Conservation (phyloP, 345 rosid species). For the Gossypium longicalyx region DNA sequence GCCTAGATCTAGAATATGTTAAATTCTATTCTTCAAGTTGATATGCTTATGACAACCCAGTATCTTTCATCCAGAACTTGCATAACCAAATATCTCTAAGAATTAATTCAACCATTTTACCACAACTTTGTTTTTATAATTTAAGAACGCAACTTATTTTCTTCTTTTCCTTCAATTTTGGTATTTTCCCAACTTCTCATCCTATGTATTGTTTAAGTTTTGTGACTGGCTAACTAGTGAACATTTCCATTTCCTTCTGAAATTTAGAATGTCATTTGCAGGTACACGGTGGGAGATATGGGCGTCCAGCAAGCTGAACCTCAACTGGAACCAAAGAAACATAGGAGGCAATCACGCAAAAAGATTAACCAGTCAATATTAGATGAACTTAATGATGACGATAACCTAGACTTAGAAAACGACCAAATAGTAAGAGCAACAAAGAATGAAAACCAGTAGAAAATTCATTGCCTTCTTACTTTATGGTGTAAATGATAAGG, state of each 20-base stretch:
- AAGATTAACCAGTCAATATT: conserved; percentile 60
- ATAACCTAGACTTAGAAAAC: conserved; percentile 37
- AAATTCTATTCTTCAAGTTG: not conserved
- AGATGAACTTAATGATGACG: conserved; percentile 52
- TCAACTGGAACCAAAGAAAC: conserved; percentile 65
- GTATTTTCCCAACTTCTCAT: not conserved
- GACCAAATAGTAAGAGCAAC: conserved; percentile 50
- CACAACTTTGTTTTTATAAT: not conserved
- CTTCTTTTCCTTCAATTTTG: not conserved
- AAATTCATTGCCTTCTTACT: not conserved
- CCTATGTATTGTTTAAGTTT: not conserved
- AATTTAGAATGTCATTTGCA: conserved; percentile 17
- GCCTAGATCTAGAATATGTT: too few relatives aligned
- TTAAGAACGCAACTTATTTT: not conserved
- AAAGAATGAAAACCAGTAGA: conserved; percentile 39
- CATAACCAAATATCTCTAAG: not conserved
- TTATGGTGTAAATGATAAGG: conserved; percentile 16
- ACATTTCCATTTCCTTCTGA: not conserved
- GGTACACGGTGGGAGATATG: conserved; percentile 68
- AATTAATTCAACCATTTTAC: too few relatives aligned
- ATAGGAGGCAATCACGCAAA: conserved; percentile 72
- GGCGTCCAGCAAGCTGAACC: conserved; percentile 80
- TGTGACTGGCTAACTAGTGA: not conserved
- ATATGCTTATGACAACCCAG: not conserved
- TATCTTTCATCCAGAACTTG: not conserved